Evolutionary conservation across 2,329 filamentous ascomycete species (phyloP).

Genomic region (Colletotrichum cuscutae): DNA sequence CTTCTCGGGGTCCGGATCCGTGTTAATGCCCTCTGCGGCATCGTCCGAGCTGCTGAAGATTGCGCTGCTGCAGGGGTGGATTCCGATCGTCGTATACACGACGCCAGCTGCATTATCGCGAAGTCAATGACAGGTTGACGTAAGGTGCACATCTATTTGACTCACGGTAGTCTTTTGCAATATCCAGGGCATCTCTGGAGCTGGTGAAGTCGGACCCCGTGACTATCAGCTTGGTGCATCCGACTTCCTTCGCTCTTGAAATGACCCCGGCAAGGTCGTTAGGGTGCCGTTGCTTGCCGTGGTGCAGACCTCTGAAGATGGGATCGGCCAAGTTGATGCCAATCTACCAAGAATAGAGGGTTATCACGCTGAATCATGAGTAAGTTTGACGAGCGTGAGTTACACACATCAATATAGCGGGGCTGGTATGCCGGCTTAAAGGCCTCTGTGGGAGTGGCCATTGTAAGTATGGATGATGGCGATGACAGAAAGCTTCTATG

Average conservation of each 20-base stretch:
- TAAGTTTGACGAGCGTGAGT: background rate
- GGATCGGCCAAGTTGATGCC: slow-evolving; percentile 97
- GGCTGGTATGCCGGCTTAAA: slow-evolving; percentile 51
- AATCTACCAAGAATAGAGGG: slow-evolving; percentile 61
- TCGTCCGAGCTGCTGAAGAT: slow-evolving; percentile 73
- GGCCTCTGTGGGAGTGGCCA: slow-evolving; percentile 18
- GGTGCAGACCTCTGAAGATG: slow-evolving; percentile 86
- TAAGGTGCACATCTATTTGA: slow-evolving; percentile 29
- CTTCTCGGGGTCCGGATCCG: slow-evolving; percentile 61
- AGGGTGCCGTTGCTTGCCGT: slow-evolving; percentile 79
- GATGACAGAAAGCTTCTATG: slow-evolving; percentile 6
- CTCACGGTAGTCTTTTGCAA: slow-evolving; percentile 80
- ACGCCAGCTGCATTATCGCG: slow-evolving; percentile 67
- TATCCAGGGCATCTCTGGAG: slow-evolving; percentile 77
- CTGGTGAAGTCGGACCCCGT: slow-evolving; percentile 90
- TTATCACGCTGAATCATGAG: slow-evolving; percentile 29
- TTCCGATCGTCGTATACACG: slow-evolving; percentile 91
- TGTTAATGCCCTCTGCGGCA: slow-evolving; percentile 58
- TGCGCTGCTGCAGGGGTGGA: slow-evolving; percentile 89
- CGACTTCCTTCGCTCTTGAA: slow-evolving; percentile 79
- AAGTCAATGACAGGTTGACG: slow-evolving; percentile 23
- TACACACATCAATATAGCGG: slow-evolving; percentile 71
- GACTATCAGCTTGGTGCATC: slow-evolving; percentile 90
- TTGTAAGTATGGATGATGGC: slow-evolving; percentile 4
- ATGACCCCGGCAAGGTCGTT: slow-evolving; percentile 82